Percentiles rank a stretch among this genome's conserved stretches.
phyloP scores from a whole-genome alignment of 179 eudicot genomes.

The Pouteria campechiana region DNA sequence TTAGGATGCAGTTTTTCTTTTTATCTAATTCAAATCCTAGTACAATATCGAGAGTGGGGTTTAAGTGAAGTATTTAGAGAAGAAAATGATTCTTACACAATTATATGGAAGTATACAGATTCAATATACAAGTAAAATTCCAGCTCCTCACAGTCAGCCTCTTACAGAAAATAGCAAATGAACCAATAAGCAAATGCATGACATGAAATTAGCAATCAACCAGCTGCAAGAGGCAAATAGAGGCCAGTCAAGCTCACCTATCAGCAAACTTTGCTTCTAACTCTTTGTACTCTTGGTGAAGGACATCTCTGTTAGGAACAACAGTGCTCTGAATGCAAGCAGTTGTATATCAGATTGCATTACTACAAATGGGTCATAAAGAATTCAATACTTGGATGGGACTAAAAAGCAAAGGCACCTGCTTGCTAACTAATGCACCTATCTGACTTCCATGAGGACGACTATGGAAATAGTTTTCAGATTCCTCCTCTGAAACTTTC shows the following conservation, averaged over 20 bases:
- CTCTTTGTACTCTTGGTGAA: conserved; percentile 57
- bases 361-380: too few relatives aligned
- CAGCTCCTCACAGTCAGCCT: background rate
- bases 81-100: background rate
- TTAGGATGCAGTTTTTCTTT: too few relatives aligned
- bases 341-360: too few relatives aligned
- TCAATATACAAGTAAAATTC: background rate
- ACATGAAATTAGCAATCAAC: too few relatives aligned
- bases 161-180: background rate
- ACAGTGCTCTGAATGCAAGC: conserved; percentile 51
- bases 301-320: conserved; percentile 63
- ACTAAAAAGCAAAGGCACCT: conserved; percentile 27
- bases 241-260: too few relatives aligned
- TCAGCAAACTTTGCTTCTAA: conserved; percentile 61
- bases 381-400: background rate
- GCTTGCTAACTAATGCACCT: conserved; percentile 93
- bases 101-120: background rate
- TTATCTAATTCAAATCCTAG: too few relatives aligned
- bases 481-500: conserved; percentile 84
- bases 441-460: conserved; percentile 97
- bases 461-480: conserved; percentile 84
- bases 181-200: background rate
- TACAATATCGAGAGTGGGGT: too few relatives aligned
- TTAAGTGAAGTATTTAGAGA: background rate
- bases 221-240: too few relatives aligned